Base-by-base conservation (phyloP, 1,284 basidiomycete genomes). In the Acaromyces ingoldii region DNA sequence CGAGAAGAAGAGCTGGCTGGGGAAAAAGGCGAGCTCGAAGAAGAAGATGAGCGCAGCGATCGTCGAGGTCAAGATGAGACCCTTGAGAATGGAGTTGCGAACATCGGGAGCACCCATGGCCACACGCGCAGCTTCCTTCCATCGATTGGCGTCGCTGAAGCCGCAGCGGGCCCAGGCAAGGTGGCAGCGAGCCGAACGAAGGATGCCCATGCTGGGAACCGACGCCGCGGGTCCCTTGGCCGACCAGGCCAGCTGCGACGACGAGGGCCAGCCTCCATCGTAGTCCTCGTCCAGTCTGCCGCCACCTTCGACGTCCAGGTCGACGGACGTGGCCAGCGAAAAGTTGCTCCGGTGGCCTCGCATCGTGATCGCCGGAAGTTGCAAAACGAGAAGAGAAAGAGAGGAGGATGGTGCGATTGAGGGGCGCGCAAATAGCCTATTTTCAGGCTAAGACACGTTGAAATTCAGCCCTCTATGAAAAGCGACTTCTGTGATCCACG, bases 21-120 rank as follows among this genome's bases (percentile, higher is more conserved):
- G 72, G 13, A 75, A 58, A 30, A 74, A 60, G 15, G 71, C 62
- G n/a, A 74, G 42, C 47, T 72, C 66, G 54, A 70, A 66, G 43
- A 72, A 65, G 51, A 70, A 69, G 24, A 74, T 64, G 31, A 65
- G 10, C 11, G 55, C 61, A 11, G 62, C 51, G 46, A 75, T 58
- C 24, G 60, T 55, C 4, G 64, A 53, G 41, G 71, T 67, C 26
- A 75, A 62, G 15, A 65, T 26, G 19, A 72, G 48, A 9, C 72
- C 72, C 29, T 75, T 75, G 30, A 72, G 17, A 4, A 75, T 56
- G 33, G 63, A 60, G 29, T 53, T 55, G 24, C 68, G 64, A 17
- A 74, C 57, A 22, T 60, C 63, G 25, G 52, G 43, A 11, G 15
- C 48, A 33, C 47, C 39, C 33, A 34, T 22, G 21, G 48, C 50